phyloP scores from a whole-genome alignment of 805 yeast genomes.

The Wickerhamiella spandovensis region DNA sequence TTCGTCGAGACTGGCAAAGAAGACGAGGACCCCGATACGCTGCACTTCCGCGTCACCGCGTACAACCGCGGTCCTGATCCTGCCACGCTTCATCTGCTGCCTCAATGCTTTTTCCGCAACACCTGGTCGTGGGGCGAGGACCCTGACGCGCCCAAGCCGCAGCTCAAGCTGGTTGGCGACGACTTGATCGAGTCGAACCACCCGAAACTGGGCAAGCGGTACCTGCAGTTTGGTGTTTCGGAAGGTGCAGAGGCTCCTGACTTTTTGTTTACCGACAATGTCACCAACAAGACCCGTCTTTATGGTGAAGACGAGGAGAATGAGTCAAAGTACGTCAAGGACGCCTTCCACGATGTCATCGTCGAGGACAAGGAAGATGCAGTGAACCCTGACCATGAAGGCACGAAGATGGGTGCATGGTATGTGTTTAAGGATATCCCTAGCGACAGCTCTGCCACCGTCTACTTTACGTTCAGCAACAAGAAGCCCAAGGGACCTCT shows the following conservation, averaged over 20 bases:
- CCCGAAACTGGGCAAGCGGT: conserved; percentile 51
- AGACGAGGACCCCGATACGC: conserved; percentile 65
- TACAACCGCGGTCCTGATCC: conserved; percentile 69
- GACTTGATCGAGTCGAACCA: conserved; percentile 47
- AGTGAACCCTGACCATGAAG: conserved; percentile 55
- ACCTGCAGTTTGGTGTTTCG: conserved; percentile 37
- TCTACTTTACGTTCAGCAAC: conserved; percentile 59
- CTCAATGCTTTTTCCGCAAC: conserved; percentile 74
- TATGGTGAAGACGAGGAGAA: conserved; percentile 43
- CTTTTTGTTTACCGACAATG: conserved; percentile 78
- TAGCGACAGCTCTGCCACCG: conserved; percentile 73
- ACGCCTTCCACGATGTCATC: conserved; percentile 80
- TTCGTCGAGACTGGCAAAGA: conserved; percentile 84
- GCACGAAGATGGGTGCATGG: conserved; percentile 82
- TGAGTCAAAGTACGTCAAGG: conserved; percentile 53
- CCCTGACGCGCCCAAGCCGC: conserved; percentile 25
- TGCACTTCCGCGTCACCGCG: conserved; percentile 75
- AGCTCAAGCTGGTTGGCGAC: conserved; percentile 31
- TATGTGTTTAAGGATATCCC: conserved; percentile 71
- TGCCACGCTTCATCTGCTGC: conserved; percentile 80
- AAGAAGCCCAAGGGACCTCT: conserved; percentile 28
- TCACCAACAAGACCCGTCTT: conserved; percentile 58
- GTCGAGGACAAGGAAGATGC: conserved; percentile 46
- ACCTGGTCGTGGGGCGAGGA: conserved; percentile 83
- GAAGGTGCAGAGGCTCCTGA: conserved; percentile 41